Evolutionary conservation across 1,284 basidiomycete genomes (phyloP), one percentile per base, ranked within the genome.

Genomic region (Leccinum holopus): DNA sequence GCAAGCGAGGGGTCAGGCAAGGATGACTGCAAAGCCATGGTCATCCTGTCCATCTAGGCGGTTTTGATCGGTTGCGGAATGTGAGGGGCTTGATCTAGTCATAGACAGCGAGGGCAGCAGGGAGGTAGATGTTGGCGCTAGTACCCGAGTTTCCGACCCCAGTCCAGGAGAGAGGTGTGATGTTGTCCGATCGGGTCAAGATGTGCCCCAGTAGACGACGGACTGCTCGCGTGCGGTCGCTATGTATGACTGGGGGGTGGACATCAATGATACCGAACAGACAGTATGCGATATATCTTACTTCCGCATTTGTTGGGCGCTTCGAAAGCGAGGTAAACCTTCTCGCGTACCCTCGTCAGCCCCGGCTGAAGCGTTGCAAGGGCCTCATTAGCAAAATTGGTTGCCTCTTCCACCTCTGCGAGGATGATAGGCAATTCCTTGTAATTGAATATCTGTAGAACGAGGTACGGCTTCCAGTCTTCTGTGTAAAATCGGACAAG

Each of bases 1-100:
- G 37, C 37, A 37, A 37, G 37, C 37, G 69, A 16, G 80, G 76
- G 63, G 78, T 37, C 37, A 16, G 7, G 37, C 14, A 37, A 37
- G 37, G 37, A 37, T 37, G 37, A 37, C 37, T 37, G 37, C 37
- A 37, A 16, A 16, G 37, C 37, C 37, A 41, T n/a, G 39, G 39
- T 41, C 39, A 41, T 41, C 16, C 37, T 41, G 39, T 41, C 39
- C 39, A 41, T 41, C 39, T 41, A 16, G 39, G 39, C 16, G 39
- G 39, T 41, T 9, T 41, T 9, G 16, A 41, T 41, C 39, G 16
- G 39, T 41, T 41, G 39, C 16, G 16, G 16, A 41, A 41, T 10
- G 39, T 41, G 39, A 41, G 39, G 39, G 39, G 39, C 39, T 41
- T 9, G 16, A 41, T 41, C 16, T 41, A 9, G 39, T 41, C 39